Evolutionary conservation across 768 basidiomycete genomes (phyloP).

Genomic region (Lepiota brunneoincarnata): DNA sequence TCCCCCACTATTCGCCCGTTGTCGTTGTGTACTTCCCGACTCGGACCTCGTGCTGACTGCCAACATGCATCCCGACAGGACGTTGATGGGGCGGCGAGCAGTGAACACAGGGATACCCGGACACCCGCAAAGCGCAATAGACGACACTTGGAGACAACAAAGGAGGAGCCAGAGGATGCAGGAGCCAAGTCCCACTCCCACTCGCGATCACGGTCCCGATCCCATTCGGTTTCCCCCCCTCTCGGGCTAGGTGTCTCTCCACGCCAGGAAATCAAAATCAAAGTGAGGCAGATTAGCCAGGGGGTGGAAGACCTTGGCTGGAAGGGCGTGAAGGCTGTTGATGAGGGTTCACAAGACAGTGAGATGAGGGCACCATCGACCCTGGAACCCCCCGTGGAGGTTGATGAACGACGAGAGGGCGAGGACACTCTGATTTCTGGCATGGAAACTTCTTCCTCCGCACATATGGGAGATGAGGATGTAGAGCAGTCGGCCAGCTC

Average conservation of each 20-base stretch:
- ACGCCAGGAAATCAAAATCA: conserved; percentile 70
- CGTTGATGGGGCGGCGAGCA: conserved; percentile 29
- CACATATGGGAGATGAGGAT: conserved; percentile 6
- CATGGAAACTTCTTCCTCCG: neutral
- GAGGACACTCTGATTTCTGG: conserved; percentile 10
- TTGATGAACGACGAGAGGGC: conserved; percentile 10
- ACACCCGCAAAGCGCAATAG: conserved; percentile 80
- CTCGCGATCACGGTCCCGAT: conserved; percentile 42
- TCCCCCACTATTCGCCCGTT: conserved; percentile 8
- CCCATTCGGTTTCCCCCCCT: conserved; percentile 43
- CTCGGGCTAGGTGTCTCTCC: conserved; percentile 53
- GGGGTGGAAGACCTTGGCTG: conserved; percentile 78
- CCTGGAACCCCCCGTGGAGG: conserved; percentile 8
- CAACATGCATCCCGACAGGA: conserved; percentile 31
- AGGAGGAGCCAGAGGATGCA: conserved; percentile 56
- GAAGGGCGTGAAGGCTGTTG: conserved; percentile 46
- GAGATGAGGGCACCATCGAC: conserved; percentile 7
- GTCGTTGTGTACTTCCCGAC: conserved; percentile 9
- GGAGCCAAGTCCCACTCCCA: conserved; percentile 24
- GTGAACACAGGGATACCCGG: conserved; percentile 48
- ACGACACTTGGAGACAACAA: conserved; percentile 55
- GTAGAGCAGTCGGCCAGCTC: neutral
- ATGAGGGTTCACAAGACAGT: conserved; percentile 25
- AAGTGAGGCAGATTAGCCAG: conserved; percentile 73
- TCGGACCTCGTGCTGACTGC: conserved; percentile 12